Evolutionary conservation across 352 stramenopile species (phyloP).

Genomic region (Phytophthora aleatoria): DNA sequence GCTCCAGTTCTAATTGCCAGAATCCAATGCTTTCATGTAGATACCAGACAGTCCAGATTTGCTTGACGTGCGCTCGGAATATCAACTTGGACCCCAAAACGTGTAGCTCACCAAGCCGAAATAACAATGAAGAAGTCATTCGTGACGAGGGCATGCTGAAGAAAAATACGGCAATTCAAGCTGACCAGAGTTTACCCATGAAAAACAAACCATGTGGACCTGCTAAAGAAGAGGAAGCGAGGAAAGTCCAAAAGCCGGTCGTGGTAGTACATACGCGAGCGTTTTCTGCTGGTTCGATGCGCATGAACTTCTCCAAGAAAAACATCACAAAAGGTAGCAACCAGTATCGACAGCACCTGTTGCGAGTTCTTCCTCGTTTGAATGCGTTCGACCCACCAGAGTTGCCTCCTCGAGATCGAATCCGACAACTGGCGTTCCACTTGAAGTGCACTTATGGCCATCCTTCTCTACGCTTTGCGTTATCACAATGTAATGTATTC

Average conservation of each 20-base stretch:
- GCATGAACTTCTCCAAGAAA: slow-evolving; percentile 40
- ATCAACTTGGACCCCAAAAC: slow-evolving; percentile 28
- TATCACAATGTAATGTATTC: slow-evolving; percentile 57
- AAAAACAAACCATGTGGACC: background rate
- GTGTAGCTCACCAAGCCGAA: background rate
- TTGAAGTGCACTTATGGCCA: slow-evolving; percentile 48
- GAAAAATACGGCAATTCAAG: background rate
- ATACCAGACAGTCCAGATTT: slow-evolving; percentile 53
- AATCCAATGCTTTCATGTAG: slow-evolving; percentile 12
- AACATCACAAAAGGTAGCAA: slow-evolving; percentile 38
- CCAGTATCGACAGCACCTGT: slow-evolving; percentile 38
- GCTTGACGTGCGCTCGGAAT: slow-evolving; percentile 37
- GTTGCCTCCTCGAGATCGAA: slow-evolving; percentile 25
- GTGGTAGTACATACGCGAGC: slow-evolving; percentile 33
- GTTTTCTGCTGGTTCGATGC: slow-evolving; percentile 30
- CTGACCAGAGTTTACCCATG: background rate
- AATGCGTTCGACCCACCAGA: slow-evolving; percentile 12
- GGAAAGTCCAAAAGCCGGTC: slow-evolving; percentile 25
- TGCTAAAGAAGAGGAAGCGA: slow-evolving; percentile 11
- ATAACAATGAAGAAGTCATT: slow-evolving; percentile 8
- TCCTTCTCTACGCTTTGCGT: slow-evolving; percentile 55
- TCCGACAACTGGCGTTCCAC: slow-evolving; percentile 46
- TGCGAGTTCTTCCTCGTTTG: slow-evolving; percentile 36
- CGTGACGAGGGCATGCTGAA: background rate
- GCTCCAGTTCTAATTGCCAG: background rate